phyloP scores from a whole-genome alignment of 2,329 filamentous ascomycete genomes.

The Penicillium fuscoglaucum region DNA sequence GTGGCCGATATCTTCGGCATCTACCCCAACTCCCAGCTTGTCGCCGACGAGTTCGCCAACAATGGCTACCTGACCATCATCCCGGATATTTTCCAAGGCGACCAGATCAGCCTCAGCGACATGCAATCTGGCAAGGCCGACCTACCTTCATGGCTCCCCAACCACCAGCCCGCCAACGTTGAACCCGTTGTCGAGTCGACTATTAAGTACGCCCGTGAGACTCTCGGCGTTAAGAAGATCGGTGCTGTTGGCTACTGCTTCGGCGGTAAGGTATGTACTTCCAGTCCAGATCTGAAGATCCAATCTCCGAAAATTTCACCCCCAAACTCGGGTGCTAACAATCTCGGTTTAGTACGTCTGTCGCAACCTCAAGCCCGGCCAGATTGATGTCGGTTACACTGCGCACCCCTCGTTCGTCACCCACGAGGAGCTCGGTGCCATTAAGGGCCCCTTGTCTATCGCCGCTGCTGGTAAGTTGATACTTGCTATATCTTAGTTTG shows the following conservation, averaged over 20 bases:
- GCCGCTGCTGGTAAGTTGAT: conserved; percentile 51
- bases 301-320: neutral
- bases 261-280: conserved; percentile 62
- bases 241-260: conserved; percentile 74
- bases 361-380: conserved; percentile 63
- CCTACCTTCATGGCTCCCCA: conserved; percentile 52
- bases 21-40: conserved; percentile 60
- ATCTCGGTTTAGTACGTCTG: conserved; percentile 59
- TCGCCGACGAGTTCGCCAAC: conserved; percentile 73
- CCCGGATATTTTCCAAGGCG: conserved; percentile 70
- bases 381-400: conserved; percentile 67
- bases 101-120: conserved; percentile 58
- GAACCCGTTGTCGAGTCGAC: conserved; percentile 55
- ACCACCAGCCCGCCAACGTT: conserved; percentile 51
- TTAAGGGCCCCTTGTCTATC: conserved; percentile 69
- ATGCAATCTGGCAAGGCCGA: conserved; percentile 49
- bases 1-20: conserved; percentile 61
- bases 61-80: conserved; percentile 70
- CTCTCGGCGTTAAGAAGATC: conserved; percentile 59
- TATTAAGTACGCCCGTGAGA: conserved; percentile 58
- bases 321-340: neutral
- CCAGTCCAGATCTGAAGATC: neutral
- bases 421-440: conserved; percentile 63
- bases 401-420: conserved; percentile 78
- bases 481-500: neutral